A percentile compares a stretch with the other conserved stretches of the same genome.
phyloP scores from a whole-genome alignment of 176 grass and related monocot genomes.

The Carex parvula region DNA sequence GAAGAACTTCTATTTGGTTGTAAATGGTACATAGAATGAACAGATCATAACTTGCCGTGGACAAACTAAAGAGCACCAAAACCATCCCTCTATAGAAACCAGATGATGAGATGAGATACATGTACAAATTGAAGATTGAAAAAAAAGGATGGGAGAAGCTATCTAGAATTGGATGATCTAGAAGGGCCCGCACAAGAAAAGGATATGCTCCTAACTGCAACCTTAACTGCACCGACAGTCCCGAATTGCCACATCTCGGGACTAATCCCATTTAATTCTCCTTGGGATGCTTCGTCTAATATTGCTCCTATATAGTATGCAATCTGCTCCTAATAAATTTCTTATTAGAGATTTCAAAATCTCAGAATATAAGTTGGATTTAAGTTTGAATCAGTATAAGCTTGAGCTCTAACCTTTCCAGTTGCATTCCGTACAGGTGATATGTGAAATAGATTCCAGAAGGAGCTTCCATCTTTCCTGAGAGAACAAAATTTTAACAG shows the following conservation, averaged over 20 bases:
- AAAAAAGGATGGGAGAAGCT: not conserved
- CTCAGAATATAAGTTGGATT: not conserved
- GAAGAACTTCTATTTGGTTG: not conserved
- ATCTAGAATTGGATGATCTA: conserved; percentile 31
- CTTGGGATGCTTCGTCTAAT: conserved; percentile 52
- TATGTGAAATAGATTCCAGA: conserved; percentile 72
- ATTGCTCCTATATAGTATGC: conserved; percentile 78
- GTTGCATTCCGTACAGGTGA: conserved; percentile 85
- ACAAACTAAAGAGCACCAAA: not conserved
- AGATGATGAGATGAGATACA: not conserved
- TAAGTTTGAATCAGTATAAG: not conserved
- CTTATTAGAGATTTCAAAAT: not conserved
- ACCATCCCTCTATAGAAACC: not conserved
- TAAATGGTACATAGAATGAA: not conserved
- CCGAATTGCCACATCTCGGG: conserved; percentile 72
- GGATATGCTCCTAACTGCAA: conserved; percentile 72
- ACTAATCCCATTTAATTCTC: conserved; percentile 44
- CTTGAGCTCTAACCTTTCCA: conserved; percentile 59
- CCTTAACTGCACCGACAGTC: conserved; percentile 71
- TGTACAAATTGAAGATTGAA: not conserved
- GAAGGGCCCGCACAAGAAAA: conserved; percentile 47
- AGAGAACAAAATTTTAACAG: not conserved
- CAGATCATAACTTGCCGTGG: not conserved
- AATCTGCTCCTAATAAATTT: conserved; percentile 40
- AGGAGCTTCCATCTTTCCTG: conserved; percentile 88